Base-by-base conservation (phyloP, 352 stramenopile genomes). In the Phytopythium ostracodes region DNA sequence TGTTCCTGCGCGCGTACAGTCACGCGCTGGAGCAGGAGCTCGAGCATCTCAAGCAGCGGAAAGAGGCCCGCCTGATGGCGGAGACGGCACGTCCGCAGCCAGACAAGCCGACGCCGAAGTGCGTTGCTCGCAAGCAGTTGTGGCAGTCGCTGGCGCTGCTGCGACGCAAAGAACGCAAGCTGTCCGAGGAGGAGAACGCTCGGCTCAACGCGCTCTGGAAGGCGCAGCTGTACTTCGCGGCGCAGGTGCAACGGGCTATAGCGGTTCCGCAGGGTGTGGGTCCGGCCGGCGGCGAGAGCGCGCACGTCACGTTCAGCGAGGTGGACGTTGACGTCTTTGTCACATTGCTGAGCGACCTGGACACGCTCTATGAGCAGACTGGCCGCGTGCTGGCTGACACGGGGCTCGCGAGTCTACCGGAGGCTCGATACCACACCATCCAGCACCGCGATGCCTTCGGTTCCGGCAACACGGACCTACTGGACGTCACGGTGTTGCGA, bases 401-500 rank as follows among this genome's bases (percentile, higher is more conserved):
- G 1, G 52, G 52, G 6, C 52, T 58, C 31, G 4, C 52, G 10
- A 18, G 14, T 2, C 7, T 33, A 17, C 52, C 52, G 4, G 33
- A 43, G 33, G 10, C n/a, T 20, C 29, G 33, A 11, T 46, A n/a
- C 24, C 17, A 46, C 20, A 14, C 29, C 22, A 4, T 44, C 11
- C 27, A 43, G 15, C 31, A 31, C 15, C 52, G 52, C 2, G n/a
- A 58, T 10, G 52, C 9, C 52, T 9, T 25, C 27, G 52, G 8
- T 33, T 33, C 4, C 15, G 31, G 29, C 15, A 58, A 58, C 17
- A 25, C 35, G 3, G 52, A 58, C 24, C 15, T 58, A 33, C 35
- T 58, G n/a, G 52, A 46, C 22, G 52, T 58, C 18, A 58, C 52
- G 52, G 24, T 43, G 18, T 18, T 58, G 29, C 52, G 27, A 7